Conservation (phyloP, 2,329 filamentous ascomycete genomes). For the Phyllosticta capitalensis region DNA sequence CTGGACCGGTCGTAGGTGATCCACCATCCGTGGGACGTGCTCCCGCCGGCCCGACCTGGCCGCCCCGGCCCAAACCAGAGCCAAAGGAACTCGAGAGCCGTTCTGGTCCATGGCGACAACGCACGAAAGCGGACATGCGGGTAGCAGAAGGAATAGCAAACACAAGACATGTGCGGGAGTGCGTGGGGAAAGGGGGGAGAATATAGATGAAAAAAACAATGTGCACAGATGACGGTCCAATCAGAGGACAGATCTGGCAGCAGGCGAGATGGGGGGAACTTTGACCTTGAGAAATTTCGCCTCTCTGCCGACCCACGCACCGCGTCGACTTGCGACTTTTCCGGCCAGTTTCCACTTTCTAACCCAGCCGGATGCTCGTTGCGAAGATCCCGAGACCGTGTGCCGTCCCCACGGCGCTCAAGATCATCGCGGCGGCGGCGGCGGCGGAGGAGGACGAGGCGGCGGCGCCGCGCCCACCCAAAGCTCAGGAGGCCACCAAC, state of each 20-base stretch:
- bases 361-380: not conserved
- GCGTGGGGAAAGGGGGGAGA: not conserved
- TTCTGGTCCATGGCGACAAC: not conserved
- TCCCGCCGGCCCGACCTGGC: not conserved
- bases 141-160: not conserved
- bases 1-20: not conserved
- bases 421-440: not conserved
- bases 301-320: too few relatives aligned
- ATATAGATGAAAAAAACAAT: not conserved
- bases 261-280: not conserved
- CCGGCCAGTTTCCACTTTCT: not conserved
- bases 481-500: not conserved
- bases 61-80: not conserved
- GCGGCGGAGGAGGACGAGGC: too few relatives aligned
- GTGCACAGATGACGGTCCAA: not conserved
- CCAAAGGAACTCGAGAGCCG: not conserved
- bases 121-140: not conserved
- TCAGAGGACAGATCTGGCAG: not conserved
- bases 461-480: too few relatives aligned
- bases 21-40: not conserved
- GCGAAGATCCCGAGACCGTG: not conserved
- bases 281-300: too few relatives aligned
- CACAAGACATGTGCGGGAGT: not conserved
- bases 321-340: not conserved
- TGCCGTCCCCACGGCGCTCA: not conserved